Percentiles rank a stretch among this genome's conserved stretches.
phyloP scores from a whole-genome alignment of 768 basidiomycete species.

The Trametes maxima region DNA sequence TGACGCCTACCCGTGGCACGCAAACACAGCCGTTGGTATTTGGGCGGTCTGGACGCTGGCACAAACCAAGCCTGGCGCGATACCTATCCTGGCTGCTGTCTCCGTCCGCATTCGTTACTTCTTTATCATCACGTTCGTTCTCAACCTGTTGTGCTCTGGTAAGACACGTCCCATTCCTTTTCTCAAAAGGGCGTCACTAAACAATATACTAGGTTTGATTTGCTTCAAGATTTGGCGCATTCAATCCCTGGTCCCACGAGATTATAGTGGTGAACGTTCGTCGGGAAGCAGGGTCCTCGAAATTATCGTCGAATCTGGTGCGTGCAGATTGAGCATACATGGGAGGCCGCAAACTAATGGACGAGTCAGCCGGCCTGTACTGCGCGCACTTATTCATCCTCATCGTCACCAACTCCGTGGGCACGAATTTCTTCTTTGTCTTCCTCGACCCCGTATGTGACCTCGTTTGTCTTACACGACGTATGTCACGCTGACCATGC shows the following conservation, averaged over 20 bases:
- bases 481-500: too few relatives aligned
- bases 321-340: neutral
- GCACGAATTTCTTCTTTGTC: slow-evolving; percentile 7
- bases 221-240: slow-evolving; percentile 10
- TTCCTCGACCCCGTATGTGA: slow-evolving; percentile 10
- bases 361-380: slow-evolving; percentile 8
- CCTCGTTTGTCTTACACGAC: neutral
- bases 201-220: neutral
- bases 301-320: slow-evolving; percentile 14
- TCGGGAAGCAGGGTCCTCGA: slow-evolving; percentile 1
- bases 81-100: slow-evolving; percentile 7
- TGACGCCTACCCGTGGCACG: too few relatives aligned
- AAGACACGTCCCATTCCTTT: neutral
- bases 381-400: slow-evolving; percentile 10
- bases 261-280: neutral
- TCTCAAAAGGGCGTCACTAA: too few relatives aligned
- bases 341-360: neutral
- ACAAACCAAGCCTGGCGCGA: neutral
- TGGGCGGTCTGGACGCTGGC: slow-evolving; percentile 12
- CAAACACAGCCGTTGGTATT: slow-evolving; percentile 1
- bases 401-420: slow-evolving; percentile 6
- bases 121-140: slow-evolving; percentile 14
- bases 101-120: slow-evolving; percentile 15
- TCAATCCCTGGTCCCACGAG: neutral
- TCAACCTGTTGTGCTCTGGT: slow-evolving; percentile 14